Percentiles rank a stretch among this genome's conserved stretches.
Evolutionary conservation across 345 rosid species (phyloP).

Genomic region (Ceriops decandra): DNA sequence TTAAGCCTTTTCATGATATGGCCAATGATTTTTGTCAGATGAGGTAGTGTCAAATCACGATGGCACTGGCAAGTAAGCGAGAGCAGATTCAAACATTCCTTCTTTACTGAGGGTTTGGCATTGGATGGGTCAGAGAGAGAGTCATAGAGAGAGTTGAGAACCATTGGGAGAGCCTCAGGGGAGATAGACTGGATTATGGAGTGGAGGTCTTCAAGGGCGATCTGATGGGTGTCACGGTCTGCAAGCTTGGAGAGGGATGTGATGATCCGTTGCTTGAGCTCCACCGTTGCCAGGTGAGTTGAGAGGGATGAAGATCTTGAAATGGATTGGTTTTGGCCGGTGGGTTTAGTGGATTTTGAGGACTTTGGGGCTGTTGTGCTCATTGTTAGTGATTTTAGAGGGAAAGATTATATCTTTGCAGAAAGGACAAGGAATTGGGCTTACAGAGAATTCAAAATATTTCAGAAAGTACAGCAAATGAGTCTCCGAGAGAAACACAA

Average conservation of each 20-base stretch:
- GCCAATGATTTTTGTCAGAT: conserved; percentile 62
- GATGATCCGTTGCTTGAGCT: conserved; percentile 78
- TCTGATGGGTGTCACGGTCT: conserved; percentile 93
- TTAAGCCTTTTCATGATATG: conserved; percentile 73
- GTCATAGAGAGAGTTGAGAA: conserved; percentile 82
- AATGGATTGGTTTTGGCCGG: conserved; percentile 28
- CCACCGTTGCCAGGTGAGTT: conserved; percentile 91
- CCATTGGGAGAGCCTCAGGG: conserved; percentile 76
- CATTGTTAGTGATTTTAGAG: conserved; percentile 27
- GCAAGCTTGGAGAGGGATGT: conserved; percentile 86
- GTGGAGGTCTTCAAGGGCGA: conserved; percentile 91
- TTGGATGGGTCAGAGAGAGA: conserved; percentile 55
- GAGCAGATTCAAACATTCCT: conserved; percentile 72
- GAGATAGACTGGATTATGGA: conserved; percentile 60
- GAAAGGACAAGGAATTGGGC: neutral
- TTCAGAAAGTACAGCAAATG: neutral
- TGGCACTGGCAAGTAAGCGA: conserved; percentile 56
- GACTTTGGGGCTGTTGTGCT: conserved; percentile 49
- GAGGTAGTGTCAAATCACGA: conserved; percentile 59
- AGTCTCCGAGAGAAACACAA: no score
- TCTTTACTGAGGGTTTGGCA: conserved; percentile 85
- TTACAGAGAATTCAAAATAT: neutral
- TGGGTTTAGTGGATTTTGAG: conserved; percentile 32
- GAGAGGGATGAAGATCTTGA: conserved; percentile 60
- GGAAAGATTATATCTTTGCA: neutral